Base-by-base conservation (phyloP, 2,329 filamentous ascomycete genomes). In the Pestalotiopsis sp. region DNA sequence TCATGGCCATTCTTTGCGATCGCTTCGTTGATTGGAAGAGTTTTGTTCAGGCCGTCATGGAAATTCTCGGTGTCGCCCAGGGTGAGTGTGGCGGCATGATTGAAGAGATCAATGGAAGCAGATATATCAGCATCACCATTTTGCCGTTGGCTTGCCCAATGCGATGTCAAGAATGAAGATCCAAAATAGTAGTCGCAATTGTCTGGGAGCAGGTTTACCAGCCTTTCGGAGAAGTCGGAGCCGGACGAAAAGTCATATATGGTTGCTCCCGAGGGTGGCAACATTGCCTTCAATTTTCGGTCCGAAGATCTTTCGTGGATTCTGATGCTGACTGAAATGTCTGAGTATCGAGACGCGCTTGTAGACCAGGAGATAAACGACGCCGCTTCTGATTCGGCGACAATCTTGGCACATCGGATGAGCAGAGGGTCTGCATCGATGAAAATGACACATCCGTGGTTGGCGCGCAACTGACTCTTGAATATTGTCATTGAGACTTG, bases 181-280 rank as follows among this genome's bases (percentile, higher is more conserved):
- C 66, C 63, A 5, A 71, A 66, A 56, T 72, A 68, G 45, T 82
- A 80, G 4, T 70, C 66, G 68, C 75, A 77, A 52, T 75, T 73
- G 4, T 65, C 57, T 0, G 79, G 76, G 2, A 80, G 59, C 3
- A 73, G 68, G 0, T 70, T 68, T 0, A 66, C 36, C 11, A 83
- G 71, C 1, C 70, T 62, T 3, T 70, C 60, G 0, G 79, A 78
- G 0, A 83, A 63, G 1, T 74, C 67, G 62, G 73, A 71, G 3
- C 75, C 68, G 0, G 77, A 73, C 1, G 79, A 70, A 57, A 83
- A 79, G 68, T 82, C 75, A 66, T 82, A 73, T 5, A 83, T 66
- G 4, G 68, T 71, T 0, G 72, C 72, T 1, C 71, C 74, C 0
- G 59, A 40, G 0, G 68, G 49, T 0, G 74, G 77, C 64, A 78